phyloP scores from a whole-genome alignment of 768 basidiomycete species.

The Antrodiella citrinella region DNA sequence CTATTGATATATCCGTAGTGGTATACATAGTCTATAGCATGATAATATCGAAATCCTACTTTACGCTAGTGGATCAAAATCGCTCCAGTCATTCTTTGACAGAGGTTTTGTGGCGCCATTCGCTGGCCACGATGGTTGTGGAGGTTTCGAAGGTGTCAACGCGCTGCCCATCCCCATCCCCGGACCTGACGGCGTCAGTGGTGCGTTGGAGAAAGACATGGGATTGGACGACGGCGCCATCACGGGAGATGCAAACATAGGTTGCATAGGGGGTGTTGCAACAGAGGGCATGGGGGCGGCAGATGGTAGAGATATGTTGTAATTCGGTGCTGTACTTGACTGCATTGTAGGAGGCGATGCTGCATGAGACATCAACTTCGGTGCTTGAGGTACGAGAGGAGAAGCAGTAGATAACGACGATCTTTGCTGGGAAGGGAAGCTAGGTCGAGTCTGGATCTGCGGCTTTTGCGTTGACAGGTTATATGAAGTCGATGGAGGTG shows the following conservation, averaged over 20 bases:
- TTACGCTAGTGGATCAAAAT: conserved; percentile 72
- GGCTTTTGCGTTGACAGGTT: conserved; percentile 15
- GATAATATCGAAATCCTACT: conserved; percentile 2
- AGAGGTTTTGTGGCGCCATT: conserved; percentile 33
- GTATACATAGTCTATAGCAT: conserved; percentile 8
- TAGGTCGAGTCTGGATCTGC: not conserved
- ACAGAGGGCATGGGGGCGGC: conserved; percentile 14
- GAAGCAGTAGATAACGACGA: conserved; percentile 9
- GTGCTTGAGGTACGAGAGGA: conserved; percentile 7
- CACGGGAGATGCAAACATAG: conserved; percentile 17
- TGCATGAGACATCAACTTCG: not conserved
- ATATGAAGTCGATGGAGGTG: conserved; percentile 29
- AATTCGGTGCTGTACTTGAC: conserved; percentile 39
- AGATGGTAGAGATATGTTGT: conserved; percentile 40
- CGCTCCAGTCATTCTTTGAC: conserved; percentile 67
- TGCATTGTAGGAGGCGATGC: conserved; percentile 22
- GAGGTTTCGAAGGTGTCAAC: conserved; percentile 56
- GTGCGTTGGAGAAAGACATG: conserved; percentile 8
- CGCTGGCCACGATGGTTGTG: conserved; percentile 38
- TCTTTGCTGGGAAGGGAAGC: conserved; percentile 11
- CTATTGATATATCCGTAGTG: too few species aligned
- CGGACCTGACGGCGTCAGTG: conserved; percentile 19
- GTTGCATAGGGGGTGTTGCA: conserved; percentile 12
- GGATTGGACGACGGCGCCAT: conserved; percentile 11
- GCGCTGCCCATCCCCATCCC: conserved; percentile 39